Evolutionary conservation across 352 stramenopile species (phyloP), one percentile per base, ranked within the genome.

Genomic region (Phytopythium helicoides): DNA sequence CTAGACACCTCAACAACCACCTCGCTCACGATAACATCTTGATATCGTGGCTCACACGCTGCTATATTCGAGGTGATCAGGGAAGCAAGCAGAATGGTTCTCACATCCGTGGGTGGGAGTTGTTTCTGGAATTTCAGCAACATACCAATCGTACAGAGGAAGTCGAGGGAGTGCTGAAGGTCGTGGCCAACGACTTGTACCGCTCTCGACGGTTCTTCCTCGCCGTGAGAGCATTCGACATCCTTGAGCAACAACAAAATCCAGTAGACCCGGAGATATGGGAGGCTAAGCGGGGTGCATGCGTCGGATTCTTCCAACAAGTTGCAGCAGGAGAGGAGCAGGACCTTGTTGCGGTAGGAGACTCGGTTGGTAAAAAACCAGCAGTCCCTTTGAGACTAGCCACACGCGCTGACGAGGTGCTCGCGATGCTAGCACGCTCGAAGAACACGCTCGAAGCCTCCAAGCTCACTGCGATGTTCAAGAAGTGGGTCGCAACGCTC

Each of bases 141-240:
- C 52, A 38, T 25, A 9, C 40, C 66, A n/a, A n/a, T n/a, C n/a
- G n/a, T n/a, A 60, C 1, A n/a, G 60, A 18, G 26, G 64, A 80
- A n/a, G 71, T 73, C 4, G 79, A 83, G 36, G 63, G 52, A 5
- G 44, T 89, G 48, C 68, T 89, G 40, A 77, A 81, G 49, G 67
- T 84, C 40, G 76, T 89, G 47, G 81, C 76, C 1, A 87, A 88
- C 61, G 77, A 89, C 33, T 90, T 60, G 35, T 90, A 92, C 64
- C 69, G 68, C 42, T 35, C 31, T 9, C 44, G 72, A n/a, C 56
- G 86, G 16, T 92, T 73, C 42, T 92, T 69, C 47, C 81, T 75
- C 34, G 70, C 78, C 0, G 76, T 65, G 19, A 90, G 89, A 40
- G 77, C 80, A 8, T 92, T 92, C 36, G 77, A 88, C 41, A 78